phyloP scores from a whole-genome alignment of 2,329 filamentous ascomycete genomes.

The Cordyceps fumosorosea region DNA sequence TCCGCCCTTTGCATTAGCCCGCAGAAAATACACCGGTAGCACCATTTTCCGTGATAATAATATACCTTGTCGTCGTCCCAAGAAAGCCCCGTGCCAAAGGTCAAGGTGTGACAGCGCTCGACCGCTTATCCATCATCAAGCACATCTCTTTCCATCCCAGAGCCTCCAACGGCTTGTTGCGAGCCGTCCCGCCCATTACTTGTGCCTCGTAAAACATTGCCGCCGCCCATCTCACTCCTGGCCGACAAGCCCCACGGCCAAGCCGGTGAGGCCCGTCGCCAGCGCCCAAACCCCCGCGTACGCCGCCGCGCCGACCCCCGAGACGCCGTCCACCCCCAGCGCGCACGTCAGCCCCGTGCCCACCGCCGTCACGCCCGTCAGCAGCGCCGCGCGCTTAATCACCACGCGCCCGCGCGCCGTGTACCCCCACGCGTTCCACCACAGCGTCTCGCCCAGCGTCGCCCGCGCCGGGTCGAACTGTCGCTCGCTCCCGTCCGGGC shows the following conservation, averaged over 20 bases:
- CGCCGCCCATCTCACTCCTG: slow-evolving; percentile 27
- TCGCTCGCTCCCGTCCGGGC: slow-evolving; percentile 37
- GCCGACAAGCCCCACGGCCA: slow-evolving; percentile 45
- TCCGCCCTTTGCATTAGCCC: not conserved
- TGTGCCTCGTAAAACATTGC: no score
- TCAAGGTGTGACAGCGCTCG: no score
- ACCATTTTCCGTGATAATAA: not conserved
- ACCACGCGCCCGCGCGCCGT: slow-evolving; percentile 55
- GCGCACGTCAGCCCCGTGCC: slow-evolving; percentile 59
- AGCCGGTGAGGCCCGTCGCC: slow-evolving; percentile 54
- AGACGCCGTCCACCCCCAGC: slow-evolving; percentile 63
- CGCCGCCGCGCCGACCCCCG: slow-evolving; percentile 59
- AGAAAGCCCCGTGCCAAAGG: not conserved
- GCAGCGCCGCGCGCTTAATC: slow-evolving; percentile 55
- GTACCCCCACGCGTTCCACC: slow-evolving; percentile 67
- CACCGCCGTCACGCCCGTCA: slow-evolving; percentile 50
- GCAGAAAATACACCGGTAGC: not conserved
- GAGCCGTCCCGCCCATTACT: no score
- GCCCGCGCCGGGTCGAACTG: slow-evolving; percentile 61
- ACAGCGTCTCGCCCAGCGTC: slow-evolving; percentile 61
- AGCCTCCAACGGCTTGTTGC: no score
- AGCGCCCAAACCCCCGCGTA: slow-evolving; percentile 73
- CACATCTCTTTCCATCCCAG: not conserved
- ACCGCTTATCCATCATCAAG: not conserved
- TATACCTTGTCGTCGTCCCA: not conserved